Base-by-base conservation (phyloP, 2,329 filamentous ascomycete genomes). In the Capronia epimyces region DNA sequence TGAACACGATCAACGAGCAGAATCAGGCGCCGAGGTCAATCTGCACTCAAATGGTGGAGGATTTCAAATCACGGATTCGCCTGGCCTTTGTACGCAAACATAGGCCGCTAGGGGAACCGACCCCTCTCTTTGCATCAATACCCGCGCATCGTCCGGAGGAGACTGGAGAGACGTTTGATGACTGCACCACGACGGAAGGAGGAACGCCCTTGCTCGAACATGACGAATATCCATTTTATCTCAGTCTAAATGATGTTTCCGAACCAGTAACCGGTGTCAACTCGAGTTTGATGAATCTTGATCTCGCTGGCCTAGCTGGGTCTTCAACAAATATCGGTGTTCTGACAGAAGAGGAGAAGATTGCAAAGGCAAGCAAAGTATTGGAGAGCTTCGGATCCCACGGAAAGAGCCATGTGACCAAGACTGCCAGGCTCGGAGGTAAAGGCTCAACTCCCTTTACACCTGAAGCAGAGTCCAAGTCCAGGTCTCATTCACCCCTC, bases 1-100 rank as follows among this genome's bases (percentile, higher is more conserved):
- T 54, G 40, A 39, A 46, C 37, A 37, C 20, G 9, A 22, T 46
- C n/a, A 18, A 39, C n/a, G 12, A 36, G 22, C 20, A 39, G 18
- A 36, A 24, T 27, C 25, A 12, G 8, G 16, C 39, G 10, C 43
- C n/a, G 15, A 21, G 43, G 24, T 15, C 47, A 2, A 21, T 25
- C 9, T 10, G 13, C 15, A 3, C 10, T 22, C 16, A n/a, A 4
- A 42, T 22, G 7, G 7, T 36, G 10, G 46, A 36, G 6, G 37
- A 13, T 4, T 43, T 40, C 39, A 43, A 36, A 29, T 20, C 16
- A 10, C 6, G n/a, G 16, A 42, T 43, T 6, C 13, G 24, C 6
- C 39, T 20, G 9, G 20, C 24, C 27, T 36, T 18, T 10, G 18
- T 49, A n/a, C 15, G 34, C 5, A 37, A 37, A 37, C 34, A 37